Evolutionary conservation across 2,329 filamentous ascomycete genomes (phyloP).

Genomic region (Huntiella omanensis): DNA sequence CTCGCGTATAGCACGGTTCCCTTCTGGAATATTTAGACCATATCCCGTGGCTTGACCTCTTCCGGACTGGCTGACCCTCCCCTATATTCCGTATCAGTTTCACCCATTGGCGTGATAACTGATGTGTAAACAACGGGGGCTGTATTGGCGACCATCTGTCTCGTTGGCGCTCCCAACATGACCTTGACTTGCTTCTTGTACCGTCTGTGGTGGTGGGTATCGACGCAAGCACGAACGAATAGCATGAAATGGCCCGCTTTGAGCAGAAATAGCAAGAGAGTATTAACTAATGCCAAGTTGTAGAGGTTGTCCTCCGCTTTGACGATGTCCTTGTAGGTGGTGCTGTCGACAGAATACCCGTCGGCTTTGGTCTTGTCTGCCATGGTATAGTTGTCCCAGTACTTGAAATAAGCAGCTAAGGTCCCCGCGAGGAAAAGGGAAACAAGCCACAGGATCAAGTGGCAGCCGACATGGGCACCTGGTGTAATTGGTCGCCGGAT

Average conservation of each 20-base stretch:
- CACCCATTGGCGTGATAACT: no score
- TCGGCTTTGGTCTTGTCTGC: not conserved
- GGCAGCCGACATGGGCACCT: constrained; percentile 12
- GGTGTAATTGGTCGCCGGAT: constrained; percentile 11
- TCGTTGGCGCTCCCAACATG: no score
- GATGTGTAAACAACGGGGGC: no score
- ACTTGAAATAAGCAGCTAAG: not conserved
- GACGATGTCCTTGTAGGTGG: no score
- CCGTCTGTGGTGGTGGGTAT: not conserved
- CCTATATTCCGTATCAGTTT: no score
- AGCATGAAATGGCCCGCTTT: not conserved
- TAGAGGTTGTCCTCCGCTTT: not conserved
- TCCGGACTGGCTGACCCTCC: no score
- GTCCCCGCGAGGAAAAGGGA: not conserved
- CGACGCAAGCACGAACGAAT: constrained; percentile 4
- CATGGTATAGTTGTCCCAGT: not conserved
- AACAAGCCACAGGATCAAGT: constrained; percentile 14
- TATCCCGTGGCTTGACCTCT: no score
- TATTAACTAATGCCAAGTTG: not conserved
- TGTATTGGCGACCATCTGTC: no score
- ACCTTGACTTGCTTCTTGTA: no score
- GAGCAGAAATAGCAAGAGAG: not conserved
- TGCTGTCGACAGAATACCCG: not conserved
- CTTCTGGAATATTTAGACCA: no score
- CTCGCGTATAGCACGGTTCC: no score